phyloP scores from a whole-genome alignment of 306 rosid species.

The Vigna radiata region DNA sequence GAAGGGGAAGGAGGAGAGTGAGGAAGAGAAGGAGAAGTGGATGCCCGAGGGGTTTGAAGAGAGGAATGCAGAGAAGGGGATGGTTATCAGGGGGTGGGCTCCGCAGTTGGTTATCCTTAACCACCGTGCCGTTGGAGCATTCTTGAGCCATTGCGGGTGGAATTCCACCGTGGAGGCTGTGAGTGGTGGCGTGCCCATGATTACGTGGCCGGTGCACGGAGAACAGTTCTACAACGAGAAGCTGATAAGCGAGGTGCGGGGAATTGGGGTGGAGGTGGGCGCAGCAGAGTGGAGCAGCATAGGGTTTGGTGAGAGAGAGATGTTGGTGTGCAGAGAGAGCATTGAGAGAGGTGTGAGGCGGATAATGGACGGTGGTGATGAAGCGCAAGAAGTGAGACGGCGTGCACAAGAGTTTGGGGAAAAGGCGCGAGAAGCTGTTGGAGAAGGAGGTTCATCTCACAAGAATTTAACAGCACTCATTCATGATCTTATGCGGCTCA shows the following conservation, averaged over 20 bases:
- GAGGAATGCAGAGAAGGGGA: constrained; percentile 23
- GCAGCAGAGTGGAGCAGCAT: constrained; percentile 24
- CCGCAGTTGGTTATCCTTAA: constrained; percentile 35
- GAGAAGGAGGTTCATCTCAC: constrained; percentile 42
- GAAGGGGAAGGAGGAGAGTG: constrained; percentile 27
- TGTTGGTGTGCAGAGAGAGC: constrained; percentile 32
- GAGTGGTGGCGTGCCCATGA: constrained; percentile 37
- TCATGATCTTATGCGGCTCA: constrained; percentile 29
- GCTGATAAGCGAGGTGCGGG: constrained; percentile 38
- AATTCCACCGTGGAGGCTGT: constrained; percentile 39
- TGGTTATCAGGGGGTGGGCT: constrained; percentile 48
- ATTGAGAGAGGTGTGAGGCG: constrained; percentile 46
- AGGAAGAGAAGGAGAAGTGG: constrained; percentile 45
- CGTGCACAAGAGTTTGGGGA: constrained; percentile 27
- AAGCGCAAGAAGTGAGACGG: constrained; percentile 28
- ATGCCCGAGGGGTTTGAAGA: constrained; percentile 44
- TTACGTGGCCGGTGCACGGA: constrained; percentile 43
- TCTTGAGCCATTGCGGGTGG: constrained; percentile 51
- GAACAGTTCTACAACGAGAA: constrained; percentile 53
- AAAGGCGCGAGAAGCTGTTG: constrained; percentile 41
- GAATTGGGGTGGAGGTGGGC: constrained; percentile 53
- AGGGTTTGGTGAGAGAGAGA: constrained; percentile 3
- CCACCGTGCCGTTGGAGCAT: constrained; percentile 35
- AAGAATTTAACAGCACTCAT: constrained; percentile 39
- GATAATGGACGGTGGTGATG: constrained; percentile 51